Evolutionary conservation across 441 rosid genomes (phyloP).

Genomic region (Caryocar brasiliense): DNA sequence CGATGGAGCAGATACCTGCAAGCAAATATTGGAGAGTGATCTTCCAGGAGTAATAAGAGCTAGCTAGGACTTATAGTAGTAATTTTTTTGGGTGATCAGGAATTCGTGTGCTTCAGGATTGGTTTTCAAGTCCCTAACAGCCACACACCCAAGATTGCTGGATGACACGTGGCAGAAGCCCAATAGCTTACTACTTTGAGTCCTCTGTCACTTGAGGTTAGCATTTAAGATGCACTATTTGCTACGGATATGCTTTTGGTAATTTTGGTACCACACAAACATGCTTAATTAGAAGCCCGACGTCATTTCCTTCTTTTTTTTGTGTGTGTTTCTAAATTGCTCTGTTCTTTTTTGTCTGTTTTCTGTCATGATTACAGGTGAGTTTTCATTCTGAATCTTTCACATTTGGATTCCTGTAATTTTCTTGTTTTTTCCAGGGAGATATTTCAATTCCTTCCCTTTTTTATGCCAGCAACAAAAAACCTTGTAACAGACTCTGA

Average conservation of each 20-base stretch:
- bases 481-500: no score
- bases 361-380: no score
- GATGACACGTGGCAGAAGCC: conserved; percentile 30
- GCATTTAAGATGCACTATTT: conserved; percentile 9
- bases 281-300: not conserved
- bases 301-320: not conserved
- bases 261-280: conserved; percentile 22
- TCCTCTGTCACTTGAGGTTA: conserved; percentile 15
- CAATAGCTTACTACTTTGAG: not conserved
- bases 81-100: conserved; percentile 14
- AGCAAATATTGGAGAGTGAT: not conserved
- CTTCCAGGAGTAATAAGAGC: conserved; percentile 4
- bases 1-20: not conserved
- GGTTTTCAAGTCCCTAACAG: conserved; percentile 12
- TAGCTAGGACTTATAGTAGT: conserved; percentile 20
- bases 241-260: conserved; percentile 15
- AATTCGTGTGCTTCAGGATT: conserved; percentile 14
- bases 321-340: not conserved
- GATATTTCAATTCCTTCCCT: no score
- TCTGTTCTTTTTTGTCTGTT: not conserved
- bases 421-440: no score
- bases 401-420: no score
- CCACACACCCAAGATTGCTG: conserved; percentile 48
- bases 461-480: no score
- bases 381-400: no score